Percentiles rank a stretch among this genome's conserved stretches.
Conservation (phyloP, 2,329 filamentous ascomycete species). For the Aspergillus thermomutatus region DNA sequence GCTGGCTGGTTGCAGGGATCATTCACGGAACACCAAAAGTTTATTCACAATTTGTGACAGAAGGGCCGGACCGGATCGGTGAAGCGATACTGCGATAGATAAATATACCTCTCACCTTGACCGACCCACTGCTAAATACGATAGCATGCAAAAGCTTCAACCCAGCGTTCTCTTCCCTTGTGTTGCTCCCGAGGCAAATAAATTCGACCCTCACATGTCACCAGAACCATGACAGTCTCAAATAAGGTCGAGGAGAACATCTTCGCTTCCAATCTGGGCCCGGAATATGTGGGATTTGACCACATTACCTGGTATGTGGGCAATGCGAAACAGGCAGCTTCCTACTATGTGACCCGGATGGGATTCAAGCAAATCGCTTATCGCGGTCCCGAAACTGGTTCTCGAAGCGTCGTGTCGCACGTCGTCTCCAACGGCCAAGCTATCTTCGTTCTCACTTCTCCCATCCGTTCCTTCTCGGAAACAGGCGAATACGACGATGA, state of each 20-base stretch:
- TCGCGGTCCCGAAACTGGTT: slow-evolving; percentile 80
- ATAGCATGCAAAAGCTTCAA: not conserved
- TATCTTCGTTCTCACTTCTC: slow-evolving; percentile 80
- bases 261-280: slow-evolving; percentile 19
- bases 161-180: not conserved
- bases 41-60: not conserved
- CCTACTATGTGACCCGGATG: slow-evolving; percentile 79
- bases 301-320: slow-evolving; percentile 91
- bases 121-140: not conserved
- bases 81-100: not conserved
- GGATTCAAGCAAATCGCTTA: slow-evolving; percentile 79
- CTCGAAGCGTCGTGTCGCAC: slow-evolving; percentile 72
- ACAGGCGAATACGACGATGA: slow-evolving; percentile 57
- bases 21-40: not conserved
- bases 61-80: not conserved
- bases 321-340: slow-evolving; percentile 87
- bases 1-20: not conserved
- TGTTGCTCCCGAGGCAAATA: not conserved
- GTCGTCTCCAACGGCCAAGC: slow-evolving; percentile 74
- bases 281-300: slow-evolving; percentile 65
- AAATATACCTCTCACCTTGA: not conserved
- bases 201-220: not conserved
- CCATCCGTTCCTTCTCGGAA: slow-evolving; percentile 57
- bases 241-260: slow-evolving; percentile 8
- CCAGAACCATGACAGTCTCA: slow-evolving; percentile 2